Evolutionary conservation across 768 basidiomycete genomes (phyloP), one percentile per base, ranked within the genome.

Genomic region (Lentinula detonsa): DNA sequence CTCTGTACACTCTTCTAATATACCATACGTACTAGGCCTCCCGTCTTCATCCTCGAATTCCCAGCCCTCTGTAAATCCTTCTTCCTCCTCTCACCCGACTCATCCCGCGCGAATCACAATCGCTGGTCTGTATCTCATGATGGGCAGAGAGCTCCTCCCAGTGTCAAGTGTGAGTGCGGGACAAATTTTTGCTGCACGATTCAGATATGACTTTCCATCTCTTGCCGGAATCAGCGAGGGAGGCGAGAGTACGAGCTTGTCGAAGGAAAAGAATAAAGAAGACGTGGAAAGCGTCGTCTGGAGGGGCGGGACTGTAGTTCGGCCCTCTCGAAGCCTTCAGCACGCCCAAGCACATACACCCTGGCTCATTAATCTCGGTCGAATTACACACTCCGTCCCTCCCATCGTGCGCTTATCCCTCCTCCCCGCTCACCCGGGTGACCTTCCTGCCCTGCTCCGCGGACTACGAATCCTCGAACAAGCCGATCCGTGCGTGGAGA

Each of bases 361-460:
- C 65, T 67, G 40, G 40, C 37, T 94, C n/a, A 78, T 94, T 62
- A 96, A 95, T 70, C 76, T 96, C 33, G 94, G 92, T 28, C 82
- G 85, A 11, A 80, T 93, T 13, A 81, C 76, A 62, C 82, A 83
- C 57, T 76, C 80, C 63, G 92, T 93, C 16, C 83, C 90, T 1
- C 96, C 96, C 0, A 98, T 99, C 64, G 93, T 99, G 13, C 87
- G 96, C 57, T 93, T 99, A 28, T 97, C 97, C 0, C 74, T 99
- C 46, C 97, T 98, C 68, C 94, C 97, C 0, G 78, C 77, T 33
- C 78, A 82, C 43, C 91, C 88, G 15, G 86, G 86, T 6, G 93
- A 98, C 69, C 90, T 98, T 85, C 88, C 86, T 1, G 94, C 92
- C 70, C 79, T 99, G 23, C 81, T 98, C 49, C 81, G 81, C 40